Base-by-base conservation (phyloP, 257 asterid species). In the Parsonsia alboflavescens region DNA sequence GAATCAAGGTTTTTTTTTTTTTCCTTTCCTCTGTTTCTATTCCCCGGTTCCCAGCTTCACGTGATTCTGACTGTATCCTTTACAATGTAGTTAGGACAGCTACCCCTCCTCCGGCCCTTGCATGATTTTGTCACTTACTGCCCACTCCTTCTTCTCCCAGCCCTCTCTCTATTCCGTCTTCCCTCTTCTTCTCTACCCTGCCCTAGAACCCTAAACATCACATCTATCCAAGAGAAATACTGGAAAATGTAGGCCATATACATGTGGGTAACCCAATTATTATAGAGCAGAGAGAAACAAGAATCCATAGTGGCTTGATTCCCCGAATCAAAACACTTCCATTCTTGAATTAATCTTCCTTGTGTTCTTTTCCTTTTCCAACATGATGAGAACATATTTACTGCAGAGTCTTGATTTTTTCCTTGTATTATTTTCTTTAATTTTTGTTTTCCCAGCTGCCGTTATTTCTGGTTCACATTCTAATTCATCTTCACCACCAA, bases 11-110 rank as follows among this genome's bases (percentile, higher is more conserved):
- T n/a, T n/a, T n/a, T 50, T 81, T 73, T 64, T 64, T 22, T 28
- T 78, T 79, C 74, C 74, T 74, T 33, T 81, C 21, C 24, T n/a
- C 21, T 52, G 22, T 16, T 77, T 49, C 46, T 4, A 42, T 45
- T 72, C 75, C 74, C 74, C 41, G 13, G 24, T 72, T 71, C 74
- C 74, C 41, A 19, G 24, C 76, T 76, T 88, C 96, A 89, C 96
- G 93, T 90, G 91, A 86, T 71, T 77, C 88, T 87, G 91, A 83
- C 87, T 61, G 57, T 74, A 45, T 71, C 52, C 28, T 73, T 54
- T 65, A 48, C 85, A 50, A 26, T 65, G 67, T 73, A 72, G 41
- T 80, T 73, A 74, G 78, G 77, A 80, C 94, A 62, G 62, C 79
- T 80, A 66, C 83, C 76, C 75, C 71, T 72, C 75, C 71, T 72